Conservation (phyloP, 345 rosid genomes). For the Corchorus olitorius region DNA sequence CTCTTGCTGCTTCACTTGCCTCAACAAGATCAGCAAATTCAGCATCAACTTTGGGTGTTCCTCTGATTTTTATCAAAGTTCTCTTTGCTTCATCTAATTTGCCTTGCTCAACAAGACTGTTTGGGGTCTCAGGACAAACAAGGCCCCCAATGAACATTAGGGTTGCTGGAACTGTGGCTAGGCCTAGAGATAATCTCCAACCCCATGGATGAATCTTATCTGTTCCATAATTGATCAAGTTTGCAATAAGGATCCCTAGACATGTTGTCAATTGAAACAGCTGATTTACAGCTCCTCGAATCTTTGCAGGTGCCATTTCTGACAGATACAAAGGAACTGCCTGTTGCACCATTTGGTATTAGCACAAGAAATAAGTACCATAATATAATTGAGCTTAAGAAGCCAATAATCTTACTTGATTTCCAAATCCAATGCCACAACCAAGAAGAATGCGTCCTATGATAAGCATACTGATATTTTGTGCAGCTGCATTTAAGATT, state of each 20-base stretch:
- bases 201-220: constrained; percentile 88
- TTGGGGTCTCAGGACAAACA: constrained; percentile 73
- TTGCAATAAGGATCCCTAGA: constrained; percentile 73
- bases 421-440: constrained; percentile 81
- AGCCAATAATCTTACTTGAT: constrained; percentile 51
- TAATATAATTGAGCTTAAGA: not conserved
- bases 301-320: constrained; percentile 89
- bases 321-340: constrained; percentile 89
- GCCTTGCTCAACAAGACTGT: constrained; percentile 85
- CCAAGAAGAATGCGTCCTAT: constrained; percentile 77
- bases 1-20: constrained; percentile 69
- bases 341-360: constrained; percentile 31
- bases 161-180: constrained; percentile 61
- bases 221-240: constrained; percentile 68
- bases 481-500: constrained; percentile 63
- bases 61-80: constrained; percentile 66
- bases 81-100: constrained; percentile 59
- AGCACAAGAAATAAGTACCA: not conserved
- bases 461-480: constrained; percentile 66
- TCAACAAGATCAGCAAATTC: constrained; percentile 76
- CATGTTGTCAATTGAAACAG: constrained; percentile 87
- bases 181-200: constrained; percentile 78
- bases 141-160: constrained; percentile 74
- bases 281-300: constrained; percentile 81
- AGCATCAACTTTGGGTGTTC: constrained; percentile 65